These are phyloP conservation scores for Saturnispora diversa DNA, from an alignment of 805 yeast genomes.

Conservation along the genomic window DNA sequence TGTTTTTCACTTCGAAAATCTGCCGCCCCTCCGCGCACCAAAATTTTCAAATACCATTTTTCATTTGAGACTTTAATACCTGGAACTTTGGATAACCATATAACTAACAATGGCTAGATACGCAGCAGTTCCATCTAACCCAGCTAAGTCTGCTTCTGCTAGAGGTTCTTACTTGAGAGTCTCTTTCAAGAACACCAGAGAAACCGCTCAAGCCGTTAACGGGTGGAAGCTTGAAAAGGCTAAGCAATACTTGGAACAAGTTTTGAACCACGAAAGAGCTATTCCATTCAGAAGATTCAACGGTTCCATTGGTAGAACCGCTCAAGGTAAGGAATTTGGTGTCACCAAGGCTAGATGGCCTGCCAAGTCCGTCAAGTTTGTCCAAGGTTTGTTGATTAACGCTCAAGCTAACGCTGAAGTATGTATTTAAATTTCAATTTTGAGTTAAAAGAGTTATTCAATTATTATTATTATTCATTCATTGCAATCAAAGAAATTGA, in stretches of 20 bases:
- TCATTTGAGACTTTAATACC: background rate
- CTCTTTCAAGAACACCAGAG: constrained; percentile 99
- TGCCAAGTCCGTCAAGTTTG: constrained; percentile 92
- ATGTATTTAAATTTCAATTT: constrained; percentile 30
- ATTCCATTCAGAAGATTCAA: constrained; percentile 98
- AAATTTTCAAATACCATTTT: constrained; percentile 8
- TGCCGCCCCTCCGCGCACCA: constrained; percentile 1
- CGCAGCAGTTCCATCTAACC: constrained; percentile 99
- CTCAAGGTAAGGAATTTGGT: constrained; percentile 99
- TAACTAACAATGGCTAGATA: constrained; percentile 82
- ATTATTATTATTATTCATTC: background rate
- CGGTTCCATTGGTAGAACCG: constrained; percentile 96
- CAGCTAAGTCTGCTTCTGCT: constrained; percentile 98
- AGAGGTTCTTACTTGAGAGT: constrained; percentile 99
- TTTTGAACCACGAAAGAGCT: constrained; percentile 97
- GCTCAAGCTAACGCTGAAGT: constrained; percentile 98
- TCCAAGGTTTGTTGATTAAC: constrained; percentile 90
- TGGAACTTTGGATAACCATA: constrained; percentile 5
- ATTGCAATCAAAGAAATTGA: no score
- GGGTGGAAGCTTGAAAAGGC: constrained; percentile 98
- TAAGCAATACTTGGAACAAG: constrained; percentile 91
- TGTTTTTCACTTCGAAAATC: background rate
- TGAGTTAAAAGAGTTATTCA: no score
- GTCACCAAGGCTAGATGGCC: constrained; percentile 99
- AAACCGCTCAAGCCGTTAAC: constrained; percentile 95